Evolutionary conservation across 257 asterid genomes (phyloP).

Genomic region (Ocimum tenuiflorum): DNA sequence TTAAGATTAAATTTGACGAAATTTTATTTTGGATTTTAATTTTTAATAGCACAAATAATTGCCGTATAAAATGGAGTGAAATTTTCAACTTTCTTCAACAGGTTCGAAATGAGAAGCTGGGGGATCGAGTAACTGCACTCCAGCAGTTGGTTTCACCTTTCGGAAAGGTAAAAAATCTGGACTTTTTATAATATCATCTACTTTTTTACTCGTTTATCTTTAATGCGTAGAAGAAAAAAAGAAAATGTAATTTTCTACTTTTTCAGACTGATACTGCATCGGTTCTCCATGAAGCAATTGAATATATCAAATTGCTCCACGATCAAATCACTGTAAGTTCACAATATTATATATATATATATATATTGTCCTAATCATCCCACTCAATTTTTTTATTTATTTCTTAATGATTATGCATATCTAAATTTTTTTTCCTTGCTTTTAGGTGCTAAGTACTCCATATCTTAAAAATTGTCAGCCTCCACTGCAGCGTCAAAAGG

Average conservation of each 20-base stretch:
- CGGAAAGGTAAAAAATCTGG: constrained; percentile 30
- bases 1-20: neutral
- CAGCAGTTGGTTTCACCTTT: constrained; percentile 55
- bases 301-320: constrained; percentile 47
- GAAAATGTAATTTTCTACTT: neutral
- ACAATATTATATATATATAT: neutral
- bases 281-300: constrained; percentile 50
- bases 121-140: constrained; percentile 55
- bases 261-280: constrained; percentile 58
- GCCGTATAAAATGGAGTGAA: no score
- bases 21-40: neutral
- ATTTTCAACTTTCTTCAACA: constrained; percentile 22
- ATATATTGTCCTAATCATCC: neutral
- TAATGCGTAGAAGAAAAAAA: neutral
- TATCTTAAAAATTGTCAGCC: constrained; percentile 30
- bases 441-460: constrained; percentile 36
- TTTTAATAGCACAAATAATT: neutral
- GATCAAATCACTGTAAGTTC: constrained; percentile 41
- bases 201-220: neutral
- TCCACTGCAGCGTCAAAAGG: constrained; percentile 31
- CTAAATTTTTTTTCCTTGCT: neutral
- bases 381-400: neutral
- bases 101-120: constrained; percentile 54
- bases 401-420: neutral
- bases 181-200: neutral